Evolutionary conservation across 2,329 filamentous ascomycete species (phyloP).

Genomic region (Drechslera avenae): DNA sequence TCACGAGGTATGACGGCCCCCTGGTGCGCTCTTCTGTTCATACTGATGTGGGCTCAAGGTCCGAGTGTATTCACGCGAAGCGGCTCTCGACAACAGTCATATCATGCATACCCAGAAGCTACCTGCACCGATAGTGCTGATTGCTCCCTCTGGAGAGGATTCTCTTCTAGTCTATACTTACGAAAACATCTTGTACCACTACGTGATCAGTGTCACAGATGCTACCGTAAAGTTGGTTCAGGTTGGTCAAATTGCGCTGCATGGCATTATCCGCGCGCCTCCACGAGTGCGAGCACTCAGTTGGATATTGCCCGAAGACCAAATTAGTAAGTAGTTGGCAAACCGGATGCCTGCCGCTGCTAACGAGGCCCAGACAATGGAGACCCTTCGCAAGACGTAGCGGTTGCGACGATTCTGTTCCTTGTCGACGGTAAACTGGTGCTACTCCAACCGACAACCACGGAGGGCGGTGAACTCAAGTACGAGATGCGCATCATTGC

Average conservation of each 20-base stretch:
- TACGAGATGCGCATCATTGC: slow-evolving; percentile 98
- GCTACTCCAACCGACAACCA: slow-evolving; percentile 82
- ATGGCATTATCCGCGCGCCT: slow-evolving; percentile 93
- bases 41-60: slow-evolving; percentile 55
- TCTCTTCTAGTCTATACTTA: slow-evolving; percentile 96
- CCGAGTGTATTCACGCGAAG: slow-evolving; percentile 90
- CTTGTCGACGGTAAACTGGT: slow-evolving; percentile 98
- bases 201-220: slow-evolving; percentile 76
- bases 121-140: slow-evolving; percentile 83
- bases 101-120: slow-evolving; percentile 78
- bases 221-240: slow-evolving; percentile 80
- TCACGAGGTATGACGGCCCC: slow-evolving; percentile 64
- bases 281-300: slow-evolving; percentile 90
- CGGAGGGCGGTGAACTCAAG: slow-evolving; percentile 82
- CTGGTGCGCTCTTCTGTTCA: neutral
- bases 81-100: slow-evolving; percentile 72
- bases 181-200: slow-evolving; percentile 94
- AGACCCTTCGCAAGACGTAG: slow-evolving; percentile 93
- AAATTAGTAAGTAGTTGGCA: slow-evolving; percentile 64
- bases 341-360: neutral
- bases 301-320: slow-evolving; percentile 92
- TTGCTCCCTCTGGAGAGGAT: slow-evolving; percentile 88
- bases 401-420: slow-evolving; percentile 90
- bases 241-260: slow-evolving; percentile 97
- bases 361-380: slow-evolving; percentile 65